Evolutionary conservation across 306 rosid species (phyloP).

Genomic region (Cicer chorassanicum): DNA sequence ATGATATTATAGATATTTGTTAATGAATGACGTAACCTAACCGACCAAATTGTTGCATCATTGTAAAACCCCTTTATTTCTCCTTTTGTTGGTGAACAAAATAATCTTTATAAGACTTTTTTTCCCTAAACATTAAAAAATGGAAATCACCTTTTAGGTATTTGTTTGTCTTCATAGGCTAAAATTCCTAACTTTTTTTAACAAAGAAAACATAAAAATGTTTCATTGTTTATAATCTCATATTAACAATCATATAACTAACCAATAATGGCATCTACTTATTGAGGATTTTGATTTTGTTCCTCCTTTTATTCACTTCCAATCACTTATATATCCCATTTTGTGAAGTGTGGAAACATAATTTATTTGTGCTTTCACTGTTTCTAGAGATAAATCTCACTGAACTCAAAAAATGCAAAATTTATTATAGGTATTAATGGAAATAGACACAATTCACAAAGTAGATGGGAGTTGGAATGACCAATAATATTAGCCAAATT

Average conservation of each 20-base stretch:
- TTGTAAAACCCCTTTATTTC: constrained; percentile 31
- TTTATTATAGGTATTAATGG: constrained; percentile 33
- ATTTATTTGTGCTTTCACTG: constrained; percentile 37
- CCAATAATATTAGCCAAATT: constrained; percentile 39
- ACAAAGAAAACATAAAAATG: not conserved
- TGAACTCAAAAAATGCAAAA: constrained; percentile 15
- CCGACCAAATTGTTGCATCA: constrained; percentile 41
- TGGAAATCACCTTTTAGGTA: not conserved
- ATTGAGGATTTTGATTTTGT: constrained; percentile 34
- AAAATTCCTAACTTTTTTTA: not conserved
- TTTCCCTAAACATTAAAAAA: not conserved
- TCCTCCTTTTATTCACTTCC: constrained; percentile 36
- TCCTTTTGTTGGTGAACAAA: constrained; percentile 33
- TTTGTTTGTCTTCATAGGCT: constrained; percentile 8
- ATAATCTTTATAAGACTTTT: not conserved
- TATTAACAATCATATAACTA: not conserved
- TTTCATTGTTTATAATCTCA: not conserved
- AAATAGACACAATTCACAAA: constrained; percentile 26
- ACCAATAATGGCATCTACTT: constrained; percentile 21
- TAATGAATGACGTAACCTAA: constrained; percentile 42
- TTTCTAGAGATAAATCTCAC: constrained; percentile 18
- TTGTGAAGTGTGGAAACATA: constrained; percentile 50
- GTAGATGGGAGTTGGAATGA: constrained; percentile 51
- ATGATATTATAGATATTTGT: constrained; percentile 37
- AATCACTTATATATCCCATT: constrained; percentile 18